Conservation (phyloP, 805 yeast species). For the Nakazawaea pomicola region DNA sequence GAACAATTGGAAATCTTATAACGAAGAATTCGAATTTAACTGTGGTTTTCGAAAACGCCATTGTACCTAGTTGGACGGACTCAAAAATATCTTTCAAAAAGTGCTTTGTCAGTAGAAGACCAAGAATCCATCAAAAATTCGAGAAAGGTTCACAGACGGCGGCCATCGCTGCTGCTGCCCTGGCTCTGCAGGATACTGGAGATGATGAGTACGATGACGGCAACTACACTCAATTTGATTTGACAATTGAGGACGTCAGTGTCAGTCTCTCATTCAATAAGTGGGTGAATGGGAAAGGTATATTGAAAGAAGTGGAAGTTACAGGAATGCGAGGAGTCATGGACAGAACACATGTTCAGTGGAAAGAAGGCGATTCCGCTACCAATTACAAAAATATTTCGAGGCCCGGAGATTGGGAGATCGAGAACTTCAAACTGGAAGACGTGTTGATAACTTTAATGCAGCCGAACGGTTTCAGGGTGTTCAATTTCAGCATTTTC, state of each 20-base stretch:
- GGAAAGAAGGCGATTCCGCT: conserved; percentile 82
- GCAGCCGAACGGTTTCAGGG: conserved; percentile 79
- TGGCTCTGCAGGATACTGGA: conserved; percentile 17
- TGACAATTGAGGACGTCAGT: conserved; percentile 81
- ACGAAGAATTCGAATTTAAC: conserved; percentile 79
- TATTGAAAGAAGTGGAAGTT: conserved; percentile 72
- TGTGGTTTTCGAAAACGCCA: conserved; percentile 88
- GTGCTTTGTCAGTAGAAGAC: conserved; percentile 83
- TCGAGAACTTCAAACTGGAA: conserved; percentile 74
- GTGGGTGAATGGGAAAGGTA: conserved; percentile 89
- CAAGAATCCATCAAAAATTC: conserved; percentile 45
- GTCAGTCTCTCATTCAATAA: conserved; percentile 76
- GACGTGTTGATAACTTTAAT: conserved; percentile 78
- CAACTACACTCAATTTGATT: conserved; percentile 91
- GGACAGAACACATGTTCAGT: conserved; percentile 81
- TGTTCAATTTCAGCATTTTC: conserved; percentile 84
- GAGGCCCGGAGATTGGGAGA: conserved; percentile 89
- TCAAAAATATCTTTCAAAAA: conserved; percentile 81
- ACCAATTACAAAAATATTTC: conserved; percentile 69
- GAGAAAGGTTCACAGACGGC: conserved; percentile 69
- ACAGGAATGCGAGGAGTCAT: conserved; percentile 89
- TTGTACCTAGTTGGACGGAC: conserved; percentile 90
- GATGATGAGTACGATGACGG: conserved; percentile 68
- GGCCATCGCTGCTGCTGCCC: conserved; percentile 54
- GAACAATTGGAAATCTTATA: conserved; percentile 72